A percentile compares a stretch with the other conserved stretches of the same genome.
These are phyloP conservation scores for Jaltomata sinuosa DNA, from an alignment of 257 asterid genomes.

Conservation along the genomic window DNA sequence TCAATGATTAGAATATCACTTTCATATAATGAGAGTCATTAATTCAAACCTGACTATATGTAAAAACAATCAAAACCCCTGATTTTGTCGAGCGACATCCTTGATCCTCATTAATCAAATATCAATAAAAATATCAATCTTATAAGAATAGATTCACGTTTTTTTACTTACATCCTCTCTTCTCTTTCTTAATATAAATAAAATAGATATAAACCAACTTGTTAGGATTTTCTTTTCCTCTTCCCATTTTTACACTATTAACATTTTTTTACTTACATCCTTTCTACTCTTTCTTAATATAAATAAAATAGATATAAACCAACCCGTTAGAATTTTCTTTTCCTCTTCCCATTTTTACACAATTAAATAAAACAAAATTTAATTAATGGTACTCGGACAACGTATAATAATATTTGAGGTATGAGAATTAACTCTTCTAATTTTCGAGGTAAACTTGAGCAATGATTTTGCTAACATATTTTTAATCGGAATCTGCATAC, in stretches of 20 bases:
- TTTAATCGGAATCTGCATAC: neutral
- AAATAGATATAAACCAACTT: neutral
- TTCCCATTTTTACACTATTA: no score
- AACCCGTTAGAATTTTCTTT: no score
- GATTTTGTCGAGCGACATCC: rapidly evolving
- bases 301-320: no score
- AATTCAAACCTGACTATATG: no score
- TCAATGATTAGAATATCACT: neutral
- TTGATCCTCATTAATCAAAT: neutral
- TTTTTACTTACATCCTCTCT: no score
- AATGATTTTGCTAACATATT: neutral
- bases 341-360: no score
- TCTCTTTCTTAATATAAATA: neutral
- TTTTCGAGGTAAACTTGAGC: neutral
- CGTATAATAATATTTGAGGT: neutral
- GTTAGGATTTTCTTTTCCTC: no score
- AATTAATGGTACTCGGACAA: neutral
- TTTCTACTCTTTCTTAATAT: no score
- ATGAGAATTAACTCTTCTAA: neutral
- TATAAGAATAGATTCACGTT: neutral
- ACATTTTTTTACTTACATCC: no score
- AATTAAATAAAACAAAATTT: neutral
- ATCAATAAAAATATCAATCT: neutral
- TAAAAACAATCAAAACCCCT: no score
- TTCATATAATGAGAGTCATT: neutral